Evolutionary conservation across 441 rosid genomes (phyloP), one percentile per base, ranked within the genome.

Genomic region (Erysimum pusillum): DNA sequence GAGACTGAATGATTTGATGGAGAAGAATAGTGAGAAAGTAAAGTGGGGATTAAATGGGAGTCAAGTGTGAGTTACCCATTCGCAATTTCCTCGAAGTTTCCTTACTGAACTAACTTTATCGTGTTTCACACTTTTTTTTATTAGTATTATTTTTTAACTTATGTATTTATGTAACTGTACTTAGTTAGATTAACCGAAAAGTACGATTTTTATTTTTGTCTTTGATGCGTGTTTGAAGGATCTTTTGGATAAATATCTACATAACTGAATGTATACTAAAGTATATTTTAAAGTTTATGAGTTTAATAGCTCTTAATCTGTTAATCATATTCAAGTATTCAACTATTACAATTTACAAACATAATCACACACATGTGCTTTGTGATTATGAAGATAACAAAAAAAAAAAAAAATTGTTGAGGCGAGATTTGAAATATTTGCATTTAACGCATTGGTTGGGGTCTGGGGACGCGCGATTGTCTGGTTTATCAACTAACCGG

Each of bases 31-130:
- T 58, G n/a, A 67, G 38, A 61, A 39, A 44, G n/a, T 14, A 59
- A 38, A 25, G 28, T 42, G 63, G 73, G 35, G 56, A 17, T 77
- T 80, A 82, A 85, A 85, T 51, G 87, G 80, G 73, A 31, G 46
- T 65, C 44, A 25, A 72, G 12, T 63, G 58, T 1, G 28, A 41
- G 11, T 39, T 34, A 34, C 6, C 64, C 64, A 86, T 77, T 75
- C 52, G 92, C 85, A 90, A 46, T 85, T 91, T 90, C 98, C 74
- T 42, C 59, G 98, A 93, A 93, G 76, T 80, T 93, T 91, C 97
- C 66, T 63, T n/a, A 0, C 1, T n/a, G 1, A 34, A 20, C 46
- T 68, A 17, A 18, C 54, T 49, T 68, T 67, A 59, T 76, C 62
- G 45, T 64, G 17, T 34, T 74, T 74, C 14, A 22, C 51, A 46